Conservation (phyloP, 2,329 filamentous ascomycete genomes). For the Thelonectria blattea region DNA sequence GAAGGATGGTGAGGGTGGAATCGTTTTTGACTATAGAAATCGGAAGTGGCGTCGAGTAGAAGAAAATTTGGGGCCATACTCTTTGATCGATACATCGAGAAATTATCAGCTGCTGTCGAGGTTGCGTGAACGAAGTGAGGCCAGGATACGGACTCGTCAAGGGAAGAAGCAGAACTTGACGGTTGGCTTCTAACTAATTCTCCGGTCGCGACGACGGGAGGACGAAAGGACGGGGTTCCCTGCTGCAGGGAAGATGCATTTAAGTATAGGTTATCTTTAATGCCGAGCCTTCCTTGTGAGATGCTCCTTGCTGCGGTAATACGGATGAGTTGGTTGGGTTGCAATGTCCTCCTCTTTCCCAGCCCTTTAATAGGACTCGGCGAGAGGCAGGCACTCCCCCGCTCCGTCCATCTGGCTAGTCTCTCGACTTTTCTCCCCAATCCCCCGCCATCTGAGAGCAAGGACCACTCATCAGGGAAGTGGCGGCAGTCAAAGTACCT, state of each 20-base stretch:
- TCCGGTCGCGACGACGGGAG: background rate
- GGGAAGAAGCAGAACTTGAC: too few species aligned
- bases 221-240: background rate
- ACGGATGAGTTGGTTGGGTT: background rate
- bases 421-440: background rate
- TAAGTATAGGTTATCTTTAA: background rate
- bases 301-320: background rate
- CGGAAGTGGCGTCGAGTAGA: constrained; percentile 18
- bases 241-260: background rate
- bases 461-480: constrained; percentile 2
- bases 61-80: constrained; percentile 14
- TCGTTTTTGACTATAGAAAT: constrained; percentile 20
- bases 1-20: background rate
- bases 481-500: background rate
- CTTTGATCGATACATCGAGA: constrained; percentile 2
- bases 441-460: constrained; percentile 6
- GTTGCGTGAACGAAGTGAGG: background rate
- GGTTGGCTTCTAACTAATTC: too few species aligned
- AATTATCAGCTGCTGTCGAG: background rate
- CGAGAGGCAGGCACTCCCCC: background rate
- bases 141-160: too few species aligned
- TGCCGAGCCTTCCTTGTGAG: background rate
- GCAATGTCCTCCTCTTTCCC: background rate
- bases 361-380: background rate
- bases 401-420: constrained; percentile 4